phyloP scores from a whole-genome alignment of 345 rosid species.

The Theobroma cacao region DNA sequence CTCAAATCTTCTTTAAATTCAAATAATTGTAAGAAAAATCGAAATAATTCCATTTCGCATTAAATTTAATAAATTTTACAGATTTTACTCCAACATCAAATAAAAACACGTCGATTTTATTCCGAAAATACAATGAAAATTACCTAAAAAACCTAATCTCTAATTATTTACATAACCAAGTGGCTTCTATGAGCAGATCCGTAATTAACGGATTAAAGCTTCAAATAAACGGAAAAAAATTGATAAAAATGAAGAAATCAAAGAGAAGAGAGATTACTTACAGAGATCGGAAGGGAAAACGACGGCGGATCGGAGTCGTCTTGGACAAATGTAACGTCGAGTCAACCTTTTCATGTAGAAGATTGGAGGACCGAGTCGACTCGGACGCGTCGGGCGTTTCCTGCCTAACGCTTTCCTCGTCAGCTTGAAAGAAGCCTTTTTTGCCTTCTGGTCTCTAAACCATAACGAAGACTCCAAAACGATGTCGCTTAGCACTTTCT shows the following conservation, averaged over 20 bases:
- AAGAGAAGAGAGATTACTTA: background rate
- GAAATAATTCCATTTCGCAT: background rate
- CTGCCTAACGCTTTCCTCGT: conserved; percentile 9
- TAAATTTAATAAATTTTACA: background rate
- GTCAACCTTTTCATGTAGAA: background rate
- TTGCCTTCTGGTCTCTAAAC: background rate
- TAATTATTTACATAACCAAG: background rate
- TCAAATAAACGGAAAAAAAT: background rate
- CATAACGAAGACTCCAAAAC: background rate
- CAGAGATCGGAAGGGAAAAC: background rate
- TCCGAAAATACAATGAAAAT: background rate
- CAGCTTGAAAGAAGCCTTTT: too few relatives aligned
- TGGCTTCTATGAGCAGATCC: background rate
- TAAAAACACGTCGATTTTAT: background rate
- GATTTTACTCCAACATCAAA: background rate
- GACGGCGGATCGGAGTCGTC: background rate
- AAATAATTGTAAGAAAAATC: background rate
- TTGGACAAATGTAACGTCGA: background rate
- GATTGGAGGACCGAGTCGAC: conserved; percentile 9
- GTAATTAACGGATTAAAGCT: background rate
- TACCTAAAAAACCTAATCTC: background rate
- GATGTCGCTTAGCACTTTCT: background rate
- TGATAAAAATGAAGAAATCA: background rate
- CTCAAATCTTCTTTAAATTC: background rate
- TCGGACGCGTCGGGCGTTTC: conserved; percentile 14